Conservation (phyloP, 2,329 filamentous ascomycete genomes). For the Coleophoma cylindrospora region DNA sequence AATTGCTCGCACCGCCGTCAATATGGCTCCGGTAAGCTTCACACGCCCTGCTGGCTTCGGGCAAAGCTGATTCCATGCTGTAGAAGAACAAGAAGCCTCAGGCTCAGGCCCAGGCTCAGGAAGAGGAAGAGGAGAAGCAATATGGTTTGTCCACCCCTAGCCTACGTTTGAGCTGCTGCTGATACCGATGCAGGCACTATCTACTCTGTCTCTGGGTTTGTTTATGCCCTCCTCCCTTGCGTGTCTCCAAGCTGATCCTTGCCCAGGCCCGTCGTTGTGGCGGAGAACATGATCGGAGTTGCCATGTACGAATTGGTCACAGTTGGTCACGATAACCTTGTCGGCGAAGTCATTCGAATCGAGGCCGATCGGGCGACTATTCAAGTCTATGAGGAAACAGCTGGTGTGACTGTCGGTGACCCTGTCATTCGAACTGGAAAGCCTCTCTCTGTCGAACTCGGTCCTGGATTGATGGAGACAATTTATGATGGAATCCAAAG, state of each 20-base stretch:
- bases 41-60: conserved; percentile 16
- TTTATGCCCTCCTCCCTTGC: conserved; percentile 1
- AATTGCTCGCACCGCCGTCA: conserved; percentile 21
- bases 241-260: conserved; percentile 18
- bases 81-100: conserved; percentile 28
- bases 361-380: conserved; percentile 93
- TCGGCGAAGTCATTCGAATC: conserved; percentile 98
- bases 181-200: conserved; percentile 42
- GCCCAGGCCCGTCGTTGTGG: conserved; percentile 81
- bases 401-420: conserved; percentile 93
- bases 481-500: conserved; percentile 99
- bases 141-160: conserved; percentile 39
- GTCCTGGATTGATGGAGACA: conserved; percentile 94
- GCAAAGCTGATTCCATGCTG: conserved; percentile 28
- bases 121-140: conserved; percentile 43
- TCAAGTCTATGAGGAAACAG: conserved; percentile 96
- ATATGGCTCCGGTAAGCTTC: conserved; percentile 28
- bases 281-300: conserved; percentile 97
- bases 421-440: conserved; percentile 88
- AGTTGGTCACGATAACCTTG: conserved; percentile 86
- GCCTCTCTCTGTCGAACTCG: conserved; percentile 94
- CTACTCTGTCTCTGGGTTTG: conserved; percentile 65
- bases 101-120: conserved; percentile 23
- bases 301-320: conserved; percentile 99
- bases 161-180: conserved; percentile 13